These are phyloP conservation scores for Rhynchospora pubera DNA, from an alignment of 176 grass and related monocot species.

Conservation along the genomic window DNA sequence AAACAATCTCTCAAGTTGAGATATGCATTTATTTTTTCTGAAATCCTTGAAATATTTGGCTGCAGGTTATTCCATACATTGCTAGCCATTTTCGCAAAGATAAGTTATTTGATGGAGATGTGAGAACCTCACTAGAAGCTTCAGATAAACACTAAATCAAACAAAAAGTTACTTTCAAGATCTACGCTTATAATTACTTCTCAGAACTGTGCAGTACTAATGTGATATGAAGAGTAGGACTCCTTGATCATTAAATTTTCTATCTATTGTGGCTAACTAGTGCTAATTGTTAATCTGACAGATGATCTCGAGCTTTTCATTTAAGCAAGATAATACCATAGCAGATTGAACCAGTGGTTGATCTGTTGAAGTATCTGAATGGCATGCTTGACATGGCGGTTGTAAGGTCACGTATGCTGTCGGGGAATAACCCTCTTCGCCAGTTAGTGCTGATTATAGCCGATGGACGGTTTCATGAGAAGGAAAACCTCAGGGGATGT, in stretches of 20 bases:
- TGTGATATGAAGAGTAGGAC: neutral
- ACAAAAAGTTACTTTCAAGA: neutral
- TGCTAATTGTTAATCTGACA: conserved; percentile 21
- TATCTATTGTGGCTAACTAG: neutral
- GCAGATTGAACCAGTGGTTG: conserved; percentile 82
- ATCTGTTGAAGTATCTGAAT: conserved; percentile 77
- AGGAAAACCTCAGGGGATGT: conserved; percentile 71
- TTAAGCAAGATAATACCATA: conserved; percentile 94
- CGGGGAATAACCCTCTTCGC: conserved; percentile 77
- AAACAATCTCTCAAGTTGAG: neutral
- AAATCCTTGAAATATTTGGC: neutral
- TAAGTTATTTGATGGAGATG: conserved; percentile 15
- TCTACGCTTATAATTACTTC: neutral
- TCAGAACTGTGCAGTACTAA: neutral
- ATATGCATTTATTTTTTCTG: neutral
- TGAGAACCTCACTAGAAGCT: neutral
- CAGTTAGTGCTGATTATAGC: conserved; percentile 84
- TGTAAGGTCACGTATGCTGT: conserved; percentile 59
- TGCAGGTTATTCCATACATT: conserved; percentile 92
- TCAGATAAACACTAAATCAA: neutral
- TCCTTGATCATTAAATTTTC: neutral
- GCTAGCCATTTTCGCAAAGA: conserved; percentile 85
- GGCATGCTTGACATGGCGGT: conserved; percentile 68
- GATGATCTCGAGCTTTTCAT: conserved; percentile 85
- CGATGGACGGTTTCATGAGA: conserved; percentile 86